Conservation (phyloP, 345 rosid species). For the Viola odorata region DNA sequence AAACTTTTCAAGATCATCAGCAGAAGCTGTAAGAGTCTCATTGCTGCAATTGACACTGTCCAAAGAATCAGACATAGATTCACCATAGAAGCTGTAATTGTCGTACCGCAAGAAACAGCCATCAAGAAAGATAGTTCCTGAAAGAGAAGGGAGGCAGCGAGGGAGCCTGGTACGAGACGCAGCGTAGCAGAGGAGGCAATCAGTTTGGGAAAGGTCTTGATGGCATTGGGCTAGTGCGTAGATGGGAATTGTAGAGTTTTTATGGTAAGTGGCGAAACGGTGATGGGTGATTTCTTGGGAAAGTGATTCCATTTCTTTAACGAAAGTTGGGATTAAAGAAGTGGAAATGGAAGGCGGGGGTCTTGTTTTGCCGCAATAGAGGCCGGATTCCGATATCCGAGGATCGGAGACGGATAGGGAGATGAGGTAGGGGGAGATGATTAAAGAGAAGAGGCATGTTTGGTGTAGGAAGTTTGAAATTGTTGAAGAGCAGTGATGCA, state of each 20-base stretch:
- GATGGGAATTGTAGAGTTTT: constrained; percentile 16
- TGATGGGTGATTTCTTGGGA: constrained; percentile 16
- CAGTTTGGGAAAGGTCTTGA: constrained; percentile 48
- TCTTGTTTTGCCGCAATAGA: constrained; percentile 31
- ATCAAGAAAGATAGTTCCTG: constrained; percentile 49
- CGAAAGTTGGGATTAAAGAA: constrained; percentile 35
- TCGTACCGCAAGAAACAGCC: constrained; percentile 68
- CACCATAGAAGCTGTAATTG: constrained; percentile 40
- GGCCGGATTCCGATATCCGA: constrained; percentile 33
- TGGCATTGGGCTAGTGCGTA: constrained; percentile 57
- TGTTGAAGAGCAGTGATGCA: background rate
- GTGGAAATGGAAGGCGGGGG: background rate
- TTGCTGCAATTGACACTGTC: constrained; percentile 34
- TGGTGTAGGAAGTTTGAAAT: background rate
- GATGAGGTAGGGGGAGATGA: background rate
- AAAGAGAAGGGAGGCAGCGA: constrained; percentile 45
- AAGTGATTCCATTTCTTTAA: constrained; percentile 37
- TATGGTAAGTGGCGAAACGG: constrained; percentile 34
- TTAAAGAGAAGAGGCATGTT: background rate
- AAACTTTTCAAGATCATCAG: background rate
- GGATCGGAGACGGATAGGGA: constrained; percentile 30
- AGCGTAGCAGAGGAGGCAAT: constrained; percentile 61
- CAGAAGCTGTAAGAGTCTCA: background rate
- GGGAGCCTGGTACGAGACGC: constrained; percentile 47
- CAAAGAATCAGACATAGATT: constrained; percentile 25